Evolutionary conservation across 2,329 filamentous ascomycete species (phyloP).

Genomic region (Cryphonectria japonica): DNA sequence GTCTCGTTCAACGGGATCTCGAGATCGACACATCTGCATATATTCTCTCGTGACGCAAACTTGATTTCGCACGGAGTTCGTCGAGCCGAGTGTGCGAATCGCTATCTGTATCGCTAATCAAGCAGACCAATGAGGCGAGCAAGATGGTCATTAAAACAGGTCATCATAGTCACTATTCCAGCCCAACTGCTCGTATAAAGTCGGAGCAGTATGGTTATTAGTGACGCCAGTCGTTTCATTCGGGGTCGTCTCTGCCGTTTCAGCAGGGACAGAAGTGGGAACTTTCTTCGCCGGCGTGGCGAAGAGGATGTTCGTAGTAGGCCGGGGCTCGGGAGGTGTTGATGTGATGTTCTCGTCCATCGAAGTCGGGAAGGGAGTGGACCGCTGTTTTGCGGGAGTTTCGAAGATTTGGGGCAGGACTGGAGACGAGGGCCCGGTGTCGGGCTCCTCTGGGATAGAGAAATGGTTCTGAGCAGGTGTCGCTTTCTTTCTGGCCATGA

Average conservation of each 20-base stretch:
- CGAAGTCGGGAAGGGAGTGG: neutral
- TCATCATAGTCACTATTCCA: constrained; percentile 57
- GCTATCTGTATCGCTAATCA: neutral
- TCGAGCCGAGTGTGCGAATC: neutral
- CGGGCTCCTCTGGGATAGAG: constrained; percentile 10
- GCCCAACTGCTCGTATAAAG: constrained; percentile 59
- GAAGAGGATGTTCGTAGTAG: constrained; percentile 17
- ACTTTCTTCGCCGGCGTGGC: constrained; percentile 22
- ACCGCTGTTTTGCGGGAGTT: constrained; percentile 28
- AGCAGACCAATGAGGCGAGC: constrained; percentile 34
- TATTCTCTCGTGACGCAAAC: neutral
- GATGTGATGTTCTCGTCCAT: constrained; percentile 21
- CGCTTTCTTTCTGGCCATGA: constrained; percentile 27
- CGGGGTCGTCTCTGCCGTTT: neutral
- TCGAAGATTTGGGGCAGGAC: constrained; percentile 25
- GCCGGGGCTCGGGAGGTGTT: constrained; percentile 25
- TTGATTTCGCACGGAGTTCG: neutral
- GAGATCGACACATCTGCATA: neutral
- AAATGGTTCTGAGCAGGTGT: constrained; percentile 3
- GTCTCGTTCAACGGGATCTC: neutral
- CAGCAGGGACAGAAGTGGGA: constrained; percentile 12
- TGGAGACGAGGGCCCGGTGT: constrained; percentile 24
- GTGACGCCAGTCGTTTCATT: neutral
- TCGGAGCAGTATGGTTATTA: constrained; percentile 34
- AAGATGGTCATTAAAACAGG: constrained; percentile 44